These are phyloP conservation scores for Tetragonia tetragonoides DNA, from an alignment of 148 eudicot species.

Conservation along the genomic window DNA sequence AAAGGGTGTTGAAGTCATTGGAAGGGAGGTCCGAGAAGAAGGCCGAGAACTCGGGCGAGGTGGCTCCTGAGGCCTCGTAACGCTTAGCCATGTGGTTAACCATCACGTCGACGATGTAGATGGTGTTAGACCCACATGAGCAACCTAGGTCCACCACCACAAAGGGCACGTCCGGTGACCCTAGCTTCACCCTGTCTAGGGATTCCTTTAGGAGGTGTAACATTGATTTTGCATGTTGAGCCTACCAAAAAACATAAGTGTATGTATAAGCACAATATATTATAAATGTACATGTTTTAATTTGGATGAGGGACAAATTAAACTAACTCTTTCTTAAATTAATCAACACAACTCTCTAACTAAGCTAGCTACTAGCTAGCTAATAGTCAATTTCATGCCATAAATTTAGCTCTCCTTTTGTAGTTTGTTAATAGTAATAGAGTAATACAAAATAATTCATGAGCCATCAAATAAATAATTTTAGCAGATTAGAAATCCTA, in stretches of 20 bases:
- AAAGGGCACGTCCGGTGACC: constrained; percentile 43
- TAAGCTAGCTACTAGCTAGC: too few relatives aligned
- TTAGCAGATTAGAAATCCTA: too few relatives aligned
- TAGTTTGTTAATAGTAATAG: too few relatives aligned
- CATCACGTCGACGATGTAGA: constrained; percentile 60
- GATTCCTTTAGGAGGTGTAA: constrained; percentile 75
- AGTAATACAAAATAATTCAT: too few relatives aligned
- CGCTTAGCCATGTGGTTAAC: constrained; percentile 66
- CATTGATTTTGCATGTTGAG: constrained; percentile 85
- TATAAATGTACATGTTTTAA: too few relatives aligned
- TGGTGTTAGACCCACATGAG: constrained; percentile 78
- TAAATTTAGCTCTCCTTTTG: too few relatives aligned
- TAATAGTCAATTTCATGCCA: too few relatives aligned
- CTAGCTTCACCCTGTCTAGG: constrained; percentile 58
- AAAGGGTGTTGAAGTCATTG: constrained; percentile 95
- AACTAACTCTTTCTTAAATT: too few relatives aligned
- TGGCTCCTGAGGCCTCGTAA: constrained; percentile 52
- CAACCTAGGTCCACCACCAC: constrained; percentile 87
- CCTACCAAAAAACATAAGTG: constrained; percentile 34
- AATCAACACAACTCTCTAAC: too few relatives aligned
- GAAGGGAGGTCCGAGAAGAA: constrained; percentile 90
- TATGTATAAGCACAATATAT: too few relatives aligned
- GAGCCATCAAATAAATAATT: too few relatives aligned
- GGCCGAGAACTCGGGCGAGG: constrained; percentile 79
- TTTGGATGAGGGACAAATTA: too few relatives aligned